These are phyloP conservation scores for Crataegus laevigata DNA, from an alignment of 306 rosid species.

Conservation along the genomic window DNA sequence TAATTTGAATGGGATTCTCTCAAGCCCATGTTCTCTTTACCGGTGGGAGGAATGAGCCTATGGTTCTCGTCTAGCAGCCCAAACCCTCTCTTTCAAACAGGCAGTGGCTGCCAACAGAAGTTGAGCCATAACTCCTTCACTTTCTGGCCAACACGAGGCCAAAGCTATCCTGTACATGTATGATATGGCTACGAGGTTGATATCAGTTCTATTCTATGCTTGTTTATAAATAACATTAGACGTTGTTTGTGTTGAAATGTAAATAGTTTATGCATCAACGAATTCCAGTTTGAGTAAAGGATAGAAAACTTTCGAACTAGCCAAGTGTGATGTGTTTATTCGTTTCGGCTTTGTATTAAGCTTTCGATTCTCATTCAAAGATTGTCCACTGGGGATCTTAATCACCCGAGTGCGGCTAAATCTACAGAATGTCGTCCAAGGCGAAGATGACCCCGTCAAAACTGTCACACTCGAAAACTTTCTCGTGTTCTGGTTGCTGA, in stretches of 20 bases:
- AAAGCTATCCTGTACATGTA: neutral
- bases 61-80: neutral
- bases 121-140: neutral
- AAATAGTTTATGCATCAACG: neutral
- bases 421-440: neutral
- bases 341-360: neutral
- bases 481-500: neutral
- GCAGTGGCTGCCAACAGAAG: neutral
- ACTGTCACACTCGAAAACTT: no score
- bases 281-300: neutral
- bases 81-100: neutral
- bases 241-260: neutral
- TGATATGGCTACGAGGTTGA: neutral
- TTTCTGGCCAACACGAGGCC: neutral
- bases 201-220: neutral
- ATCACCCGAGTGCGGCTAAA: neutral
- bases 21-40: neutral
- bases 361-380: neutral
- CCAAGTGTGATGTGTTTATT: neutral
- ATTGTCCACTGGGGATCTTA: neutral
- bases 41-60: neutral
- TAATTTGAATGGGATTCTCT: neutral
- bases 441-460: neutral
- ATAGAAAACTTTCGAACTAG: neutral
- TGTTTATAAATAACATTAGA: neutral